phyloP scores from a whole-genome alignment of 345 rosid genomes.

The Linum trigynum region DNA sequence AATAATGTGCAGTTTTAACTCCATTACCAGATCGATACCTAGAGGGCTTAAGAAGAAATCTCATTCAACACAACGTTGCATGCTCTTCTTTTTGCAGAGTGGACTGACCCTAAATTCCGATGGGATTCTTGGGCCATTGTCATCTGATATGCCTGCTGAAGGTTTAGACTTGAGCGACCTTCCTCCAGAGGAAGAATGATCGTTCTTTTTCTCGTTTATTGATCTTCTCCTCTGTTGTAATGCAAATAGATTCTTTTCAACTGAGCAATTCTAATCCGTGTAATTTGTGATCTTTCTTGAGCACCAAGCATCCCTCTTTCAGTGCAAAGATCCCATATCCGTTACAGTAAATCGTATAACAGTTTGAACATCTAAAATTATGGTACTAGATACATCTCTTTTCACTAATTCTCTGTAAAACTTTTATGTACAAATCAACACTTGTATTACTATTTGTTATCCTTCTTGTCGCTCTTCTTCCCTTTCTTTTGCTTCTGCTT shows the following conservation, averaged over 20 bases:
- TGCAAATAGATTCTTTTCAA: background rate
- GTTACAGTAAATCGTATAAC: no score
- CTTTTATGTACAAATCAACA: background rate
- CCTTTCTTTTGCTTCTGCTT: slow-evolving; percentile 96
- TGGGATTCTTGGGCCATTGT: slow-evolving; percentile 63
- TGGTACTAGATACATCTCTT: no score
- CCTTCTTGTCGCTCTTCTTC: slow-evolving; percentile 44
- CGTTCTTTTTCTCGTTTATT: background rate
- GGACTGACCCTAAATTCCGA: slow-evolving; percentile 71
- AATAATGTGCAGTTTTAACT: background rate
- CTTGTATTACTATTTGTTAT: background rate
- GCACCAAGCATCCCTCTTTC: no score
- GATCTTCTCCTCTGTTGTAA: background rate
- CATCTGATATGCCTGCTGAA: slow-evolving; percentile 66
- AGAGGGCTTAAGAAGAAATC: no score
- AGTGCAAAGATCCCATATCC: no score
- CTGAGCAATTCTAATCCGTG: background rate
- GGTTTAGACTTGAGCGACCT: slow-evolving; percentile 61
- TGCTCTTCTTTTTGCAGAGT: slow-evolving; percentile 38
- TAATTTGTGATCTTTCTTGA: no score
- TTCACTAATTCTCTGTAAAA: no score
- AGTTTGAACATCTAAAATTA: no score
- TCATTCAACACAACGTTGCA: no score
- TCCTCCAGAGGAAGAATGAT: slow-evolving; percentile 26
- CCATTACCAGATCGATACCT: no score